These are phyloP conservation scores for Rhodomyrtus tomentosa DNA, from an alignment of 345 rosid species.

Conservation along the genomic window DNA sequence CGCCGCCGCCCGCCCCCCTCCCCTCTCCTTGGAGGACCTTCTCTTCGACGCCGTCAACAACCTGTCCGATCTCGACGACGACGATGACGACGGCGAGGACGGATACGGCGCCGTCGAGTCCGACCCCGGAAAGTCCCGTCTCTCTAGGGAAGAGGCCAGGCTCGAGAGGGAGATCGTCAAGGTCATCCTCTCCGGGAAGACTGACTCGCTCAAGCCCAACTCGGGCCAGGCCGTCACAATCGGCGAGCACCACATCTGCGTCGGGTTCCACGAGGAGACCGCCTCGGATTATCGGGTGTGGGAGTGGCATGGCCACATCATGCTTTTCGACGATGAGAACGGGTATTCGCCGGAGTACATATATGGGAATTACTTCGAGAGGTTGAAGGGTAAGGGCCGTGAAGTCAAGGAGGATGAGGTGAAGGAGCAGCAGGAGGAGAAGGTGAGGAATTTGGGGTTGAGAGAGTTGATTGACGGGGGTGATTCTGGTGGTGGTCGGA, in stretches of 20 bases:
- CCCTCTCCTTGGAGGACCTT: constrained; percentile 73
- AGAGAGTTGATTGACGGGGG: constrained; percentile 74
- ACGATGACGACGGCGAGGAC: constrained; percentile 16
- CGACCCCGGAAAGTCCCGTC: constrained; percentile 16
- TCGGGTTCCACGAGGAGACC: constrained; percentile 71
- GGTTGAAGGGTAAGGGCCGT: constrained; percentile 30
- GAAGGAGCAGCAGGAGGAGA: constrained; percentile 36
- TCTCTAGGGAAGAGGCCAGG: constrained; percentile 68
- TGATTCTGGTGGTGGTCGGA: constrained; percentile 44
- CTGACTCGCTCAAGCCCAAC: constrained; percentile 73
- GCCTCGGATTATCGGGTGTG: constrained; percentile 89
- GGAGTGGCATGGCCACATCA: constrained; percentile 99
- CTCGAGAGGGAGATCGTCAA: constrained; percentile 79
- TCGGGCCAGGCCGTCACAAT: constrained; percentile 88
- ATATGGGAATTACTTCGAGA: constrained; percentile 94
- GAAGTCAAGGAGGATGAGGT: constrained; percentile 26
- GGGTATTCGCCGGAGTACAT: constrained; percentile 89
- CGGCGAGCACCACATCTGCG: constrained; percentile 86
- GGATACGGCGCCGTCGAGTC: constrained; percentile 28
- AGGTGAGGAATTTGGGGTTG: constrained; percentile 54
- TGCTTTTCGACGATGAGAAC: constrained; percentile 82
- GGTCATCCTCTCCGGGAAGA: constrained; percentile 54
- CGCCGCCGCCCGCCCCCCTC: constrained; percentile 21
- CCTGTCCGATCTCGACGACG: constrained; percentile 24
- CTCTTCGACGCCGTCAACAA: constrained; percentile 44